Conservation (phyloP, 2,329 filamentous ascomycete species). For the Colletotrichum siamense region DNA sequence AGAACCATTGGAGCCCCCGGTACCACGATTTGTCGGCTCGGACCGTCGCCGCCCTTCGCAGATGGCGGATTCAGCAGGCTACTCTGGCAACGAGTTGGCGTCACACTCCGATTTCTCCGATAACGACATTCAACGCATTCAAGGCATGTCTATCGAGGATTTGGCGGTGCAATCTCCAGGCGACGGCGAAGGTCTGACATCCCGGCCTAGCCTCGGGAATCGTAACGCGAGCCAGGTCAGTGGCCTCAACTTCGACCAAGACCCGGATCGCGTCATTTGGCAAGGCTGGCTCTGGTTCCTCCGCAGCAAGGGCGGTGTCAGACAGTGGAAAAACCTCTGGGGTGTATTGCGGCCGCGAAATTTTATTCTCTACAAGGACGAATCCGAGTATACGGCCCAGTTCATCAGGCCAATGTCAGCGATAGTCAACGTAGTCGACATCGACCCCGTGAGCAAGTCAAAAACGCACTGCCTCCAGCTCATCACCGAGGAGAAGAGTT, state of each 20-base stretch:
- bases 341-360: conserved; percentile 86
- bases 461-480: conserved; percentile 90
- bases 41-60: conserved; percentile 62
- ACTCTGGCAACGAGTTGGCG: conserved; percentile 70
- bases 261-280: conserved; percentile 89
- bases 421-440: conserved; percentile 90
- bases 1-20: conserved; percentile 54
- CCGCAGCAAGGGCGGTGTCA: conserved; percentile 80
- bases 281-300: conserved; percentile 89
- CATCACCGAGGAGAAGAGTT: conserved; percentile 90
- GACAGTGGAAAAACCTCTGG: conserved; percentile 96
- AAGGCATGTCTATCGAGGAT: conserved; percentile 59
- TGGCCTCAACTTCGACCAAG: conserved; percentile 60
- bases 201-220: conserved; percentile 39
- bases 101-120: conserved; percentile 92
- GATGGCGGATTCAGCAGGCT: conserved; percentile 66
- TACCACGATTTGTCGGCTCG: conserved; percentile 36
- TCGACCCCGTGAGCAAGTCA: conserved; percentile 83
- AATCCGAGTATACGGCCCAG: conserved; percentile 85
- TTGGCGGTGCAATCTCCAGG: conserved; percentile 46
- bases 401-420: conserved; percentile 80
- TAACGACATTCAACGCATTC: conserved; percentile 54
- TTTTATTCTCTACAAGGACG: conserved; percentile 91
- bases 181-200: background rate
- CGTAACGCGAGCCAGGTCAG: conserved; percentile 70